A percentile compares a stretch with the other conserved stretches of the same genome.
Evolutionary conservation across 2,329 filamentous ascomycete genomes (phyloP).

Genomic region (Ceratocystiopsis minuta): DNA sequence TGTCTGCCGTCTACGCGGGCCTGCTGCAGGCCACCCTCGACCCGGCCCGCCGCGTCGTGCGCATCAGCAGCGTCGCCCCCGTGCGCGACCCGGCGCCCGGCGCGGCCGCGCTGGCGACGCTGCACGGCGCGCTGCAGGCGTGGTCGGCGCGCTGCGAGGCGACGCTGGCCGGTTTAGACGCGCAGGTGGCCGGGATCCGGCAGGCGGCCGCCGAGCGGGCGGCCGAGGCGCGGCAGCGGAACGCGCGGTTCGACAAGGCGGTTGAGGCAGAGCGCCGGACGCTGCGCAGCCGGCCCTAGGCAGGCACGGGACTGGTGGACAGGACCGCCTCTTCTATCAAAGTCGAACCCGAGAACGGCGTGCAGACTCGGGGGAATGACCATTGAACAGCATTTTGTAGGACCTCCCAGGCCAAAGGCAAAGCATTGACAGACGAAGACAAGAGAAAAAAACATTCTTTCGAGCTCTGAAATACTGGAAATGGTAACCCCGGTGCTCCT

Average conservation of each 20-base stretch:
- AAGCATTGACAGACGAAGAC: no score
- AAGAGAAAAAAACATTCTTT: no score
- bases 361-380: no score
- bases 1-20: slow-evolving; percentile 70
- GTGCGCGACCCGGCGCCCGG: slow-evolving; percentile 70
- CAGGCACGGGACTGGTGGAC: slow-evolving; percentile 37
- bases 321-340: slow-evolving; percentile 4
- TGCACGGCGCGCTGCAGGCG: slow-evolving; percentile 48
- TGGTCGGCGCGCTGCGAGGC: slow-evolving; percentile 67
- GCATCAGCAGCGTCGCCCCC: slow-evolving; percentile 64
- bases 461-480: no score
- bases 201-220: slow-evolving; percentile 35
- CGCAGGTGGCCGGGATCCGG: slow-evolving; percentile 52
- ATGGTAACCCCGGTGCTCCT: no score
- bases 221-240: slow-evolving; percentile 28
- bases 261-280: slow-evolving; percentile 23
- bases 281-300: slow-evolving; percentile 15
- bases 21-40: slow-evolving; percentile 72
- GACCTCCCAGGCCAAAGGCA: no score
- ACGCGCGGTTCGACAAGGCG: slow-evolving; percentile 29
- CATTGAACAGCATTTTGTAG: no score
- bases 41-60: slow-evolving; percentile 53
- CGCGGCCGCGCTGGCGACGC: slow-evolving; percentile 46
- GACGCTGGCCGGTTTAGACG: slow-evolving; percentile 58
- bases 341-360: no score